Percentiles rank a stretch among this genome's conserved stretches.
Evolutionary conservation across 2,329 filamentous ascomycete genomes (phyloP).

Genomic region (Trichoderma breve): DNA sequence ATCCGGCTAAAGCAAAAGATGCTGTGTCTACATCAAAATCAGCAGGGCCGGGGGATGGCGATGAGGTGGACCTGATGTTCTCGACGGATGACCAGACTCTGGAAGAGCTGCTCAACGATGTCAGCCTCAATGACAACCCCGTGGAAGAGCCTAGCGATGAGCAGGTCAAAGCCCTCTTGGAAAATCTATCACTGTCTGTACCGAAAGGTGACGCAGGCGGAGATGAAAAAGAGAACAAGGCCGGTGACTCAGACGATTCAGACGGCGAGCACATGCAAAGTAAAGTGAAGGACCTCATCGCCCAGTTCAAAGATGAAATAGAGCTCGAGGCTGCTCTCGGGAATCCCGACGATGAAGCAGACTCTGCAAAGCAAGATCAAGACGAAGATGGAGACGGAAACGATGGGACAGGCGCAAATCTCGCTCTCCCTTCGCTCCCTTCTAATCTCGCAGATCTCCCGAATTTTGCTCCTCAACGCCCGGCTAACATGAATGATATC

Average conservation of each 20-base stretch:
- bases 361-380: not conserved
- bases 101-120: slow-evolving; percentile 49
- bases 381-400: not conserved
- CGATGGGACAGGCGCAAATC: slow-evolving; percentile 19
- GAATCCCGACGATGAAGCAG: not conserved
- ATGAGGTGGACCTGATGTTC: slow-evolving; percentile 41
- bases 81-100: slow-evolving; percentile 52
- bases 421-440: slow-evolving; percentile 49
- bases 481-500: slow-evolving; percentile 44
- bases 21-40: not conserved
- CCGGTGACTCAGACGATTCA: slow-evolving; percentile 42
- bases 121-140: slow-evolving; percentile 35
- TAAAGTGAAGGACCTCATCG: slow-evolving; percentile 46
- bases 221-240: slow-evolving; percentile 15
- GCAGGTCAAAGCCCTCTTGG: slow-evolving; percentile 37
- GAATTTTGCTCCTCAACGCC: slow-evolving; percentile 23
- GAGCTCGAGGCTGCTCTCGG: slow-evolving; percentile 34
- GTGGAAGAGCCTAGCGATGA: slow-evolving; percentile 30
- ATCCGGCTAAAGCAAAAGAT: not conserved
- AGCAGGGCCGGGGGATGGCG: slow-evolving; percentile 26
- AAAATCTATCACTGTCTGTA: slow-evolving; percentile 36
- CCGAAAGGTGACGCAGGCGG: slow-evolving; percentile 26
- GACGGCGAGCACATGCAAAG: slow-evolving; percentile 50
- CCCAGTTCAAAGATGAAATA: slow-evolving; percentile 46
- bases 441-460: slow-evolving; percentile 41